phyloP scores from a whole-genome alignment of 768 basidiomycete species.

The Tricholoma furcatifolium region DNA sequence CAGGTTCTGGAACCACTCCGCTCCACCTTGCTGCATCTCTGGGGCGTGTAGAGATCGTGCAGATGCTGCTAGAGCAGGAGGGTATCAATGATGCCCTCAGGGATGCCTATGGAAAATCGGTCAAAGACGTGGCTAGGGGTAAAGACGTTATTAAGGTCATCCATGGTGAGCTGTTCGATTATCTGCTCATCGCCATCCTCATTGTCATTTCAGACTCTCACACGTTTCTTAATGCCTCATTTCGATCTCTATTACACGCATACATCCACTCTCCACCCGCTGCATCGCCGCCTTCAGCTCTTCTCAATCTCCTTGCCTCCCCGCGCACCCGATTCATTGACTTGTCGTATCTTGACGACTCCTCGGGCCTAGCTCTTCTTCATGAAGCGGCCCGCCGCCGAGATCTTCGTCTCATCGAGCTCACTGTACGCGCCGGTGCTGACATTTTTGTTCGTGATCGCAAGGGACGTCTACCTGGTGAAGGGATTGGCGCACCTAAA shows the following conservation, averaged over 20 bases:
- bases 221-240: constrained; percentile 70
- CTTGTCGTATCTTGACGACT: constrained; percentile 77
- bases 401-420: constrained; percentile 78
- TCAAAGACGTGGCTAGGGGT: constrained; percentile 68
- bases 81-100: constrained; percentile 75
- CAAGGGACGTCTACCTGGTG: constrained; percentile 66
- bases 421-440: constrained; percentile 82
- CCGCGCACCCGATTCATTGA: constrained; percentile 72
- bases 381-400: constrained; percentile 86
- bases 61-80: constrained; percentile 75
- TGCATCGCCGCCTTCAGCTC: constrained; percentile 39
- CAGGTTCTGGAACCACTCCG: constrained; percentile 72
- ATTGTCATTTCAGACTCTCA: constrained; percentile 43
- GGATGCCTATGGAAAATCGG: constrained; percentile 66
- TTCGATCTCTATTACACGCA: constrained; percentile 66
- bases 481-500: constrained; percentile 53
- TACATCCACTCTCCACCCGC: constrained; percentile 64
- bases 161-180: constrained; percentile 47
- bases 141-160: constrained; percentile 67
- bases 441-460: constrained; percentile 87
- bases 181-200: too few relatives aligned
- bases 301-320: constrained; percentile 60
- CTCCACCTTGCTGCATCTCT: constrained; percentile 68
- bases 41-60: constrained; percentile 70
- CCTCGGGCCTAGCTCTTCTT: constrained; percentile 73